Evolutionary conservation across 2,329 filamentous ascomycete genomes (phyloP).

Genomic region (Ophiocordyceps camponoti-rufipedis): DNA sequence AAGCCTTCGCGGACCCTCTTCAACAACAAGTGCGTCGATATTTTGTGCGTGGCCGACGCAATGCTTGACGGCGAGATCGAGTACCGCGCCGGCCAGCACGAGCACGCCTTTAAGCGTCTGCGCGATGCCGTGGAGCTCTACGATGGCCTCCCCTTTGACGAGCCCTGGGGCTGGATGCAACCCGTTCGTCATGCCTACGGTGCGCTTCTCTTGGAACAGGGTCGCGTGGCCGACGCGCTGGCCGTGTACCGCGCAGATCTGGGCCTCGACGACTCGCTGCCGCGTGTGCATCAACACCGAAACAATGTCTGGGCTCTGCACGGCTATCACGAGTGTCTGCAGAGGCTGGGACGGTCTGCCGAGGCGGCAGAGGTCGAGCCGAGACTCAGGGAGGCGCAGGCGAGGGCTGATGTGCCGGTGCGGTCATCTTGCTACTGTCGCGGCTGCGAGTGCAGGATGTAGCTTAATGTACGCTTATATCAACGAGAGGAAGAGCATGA

Average conservation of each 20-base stretch:
- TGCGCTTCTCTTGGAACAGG: slow-evolving; percentile 50
- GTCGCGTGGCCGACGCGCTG: slow-evolving; percentile 33
- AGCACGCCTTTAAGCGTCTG: slow-evolving; percentile 40
- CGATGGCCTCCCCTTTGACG: slow-evolving; percentile 48
- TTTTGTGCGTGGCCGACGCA: slow-evolving; percentile 41
- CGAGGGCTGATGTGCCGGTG: slow-evolving; percentile 42
- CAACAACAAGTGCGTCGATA: slow-evolving; percentile 26
- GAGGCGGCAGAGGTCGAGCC: slow-evolving; percentile 19
- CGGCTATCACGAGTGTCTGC: slow-evolving; percentile 53
- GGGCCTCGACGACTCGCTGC: slow-evolving; percentile 38
- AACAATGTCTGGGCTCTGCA: slow-evolving; percentile 63
- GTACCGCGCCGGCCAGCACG: slow-evolving; percentile 43
- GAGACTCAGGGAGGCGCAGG: slow-evolving; percentile 30
- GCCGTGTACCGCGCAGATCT: slow-evolving; percentile 42
- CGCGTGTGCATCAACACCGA: slow-evolving; percentile 46
- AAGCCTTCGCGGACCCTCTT: slow-evolving; percentile 35
- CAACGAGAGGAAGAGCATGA: too few relatives aligned
- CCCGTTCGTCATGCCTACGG: slow-evolving; percentile 53
- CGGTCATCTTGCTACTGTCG: slow-evolving; percentile 13
- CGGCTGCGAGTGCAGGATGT: slow-evolving; percentile 6
- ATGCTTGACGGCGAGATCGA: slow-evolving; percentile 61
- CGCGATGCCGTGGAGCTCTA: slow-evolving; percentile 38
- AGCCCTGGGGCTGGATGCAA: slow-evolving; percentile 71
- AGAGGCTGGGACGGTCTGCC: slow-evolving; percentile 23
- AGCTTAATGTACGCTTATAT: neutral